Base-by-base conservation (phyloP, 805 yeast genomes). In the Candida sphagnicola region DNA sequence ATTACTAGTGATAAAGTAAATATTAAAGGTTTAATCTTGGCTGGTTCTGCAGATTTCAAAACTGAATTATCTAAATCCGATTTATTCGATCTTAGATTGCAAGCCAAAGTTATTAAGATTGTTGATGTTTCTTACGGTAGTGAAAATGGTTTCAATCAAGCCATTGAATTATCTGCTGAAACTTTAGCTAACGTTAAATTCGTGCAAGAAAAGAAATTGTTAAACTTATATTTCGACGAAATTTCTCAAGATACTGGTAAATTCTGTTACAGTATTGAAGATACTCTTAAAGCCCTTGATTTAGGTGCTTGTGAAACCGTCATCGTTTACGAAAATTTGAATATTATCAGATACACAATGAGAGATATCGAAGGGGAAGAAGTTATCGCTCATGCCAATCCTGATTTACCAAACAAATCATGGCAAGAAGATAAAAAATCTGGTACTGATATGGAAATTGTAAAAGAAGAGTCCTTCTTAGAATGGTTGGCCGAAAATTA, bases 111-210 rank as follows among this genome's bases (percentile, higher is more conserved):
- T 54, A 77, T 93, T 45, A 87, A 89, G 65, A 78, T 90, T 60
- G 99, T 95, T 40, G 99, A 93, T 73, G 85, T 93, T 41, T 90
- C 98, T 2, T 93, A 93, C 59, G 99, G 99, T 67, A 99, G 99
- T 61, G 99, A 93, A 69, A 93, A 93, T 62, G 99, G 99, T 34
- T 93, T 93, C 75, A 93, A 93, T 72, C 99, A 93, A 74, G 99
- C 99, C 32, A 95, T 93, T 55, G 99, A 93, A 67, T 75, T 93
- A 51, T 85, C 97, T 23, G 96, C 97, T 21, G 99, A 93, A 74
- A 85, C 99, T 18, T 76, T 93, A 58, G 85, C 97, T 35, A 93
- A 91, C 62, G 99, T 93, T 51, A 93, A 93, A 66, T 93, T 93
- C 61, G 91, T 93, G 45, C 99, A 93, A 72, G 99, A 93, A 65